Percentiles rank a stretch among this genome's conserved stretches.
Evolutionary conservation across 1,139 yeast species (phyloP).

Genomic region (Saccharomyces hybrid): DNA sequence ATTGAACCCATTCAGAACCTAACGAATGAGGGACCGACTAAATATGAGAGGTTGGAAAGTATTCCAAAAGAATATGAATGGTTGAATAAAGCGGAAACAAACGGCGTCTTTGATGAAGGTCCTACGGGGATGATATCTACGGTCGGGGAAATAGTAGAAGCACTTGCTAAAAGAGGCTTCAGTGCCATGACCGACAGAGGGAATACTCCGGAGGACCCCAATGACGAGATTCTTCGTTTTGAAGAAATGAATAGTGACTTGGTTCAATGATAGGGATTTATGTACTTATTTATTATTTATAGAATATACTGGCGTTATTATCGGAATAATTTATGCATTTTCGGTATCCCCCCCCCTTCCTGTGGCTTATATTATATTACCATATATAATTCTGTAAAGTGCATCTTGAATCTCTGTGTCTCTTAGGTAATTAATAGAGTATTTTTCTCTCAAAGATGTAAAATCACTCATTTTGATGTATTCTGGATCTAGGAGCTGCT

Average conservation of each 20-base stretch:
- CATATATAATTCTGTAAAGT: constrained; percentile 28
- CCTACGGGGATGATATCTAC: constrained; percentile 64
- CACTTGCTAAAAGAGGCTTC: constrained; percentile 20
- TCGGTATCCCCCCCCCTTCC: constrained; percentile 7
- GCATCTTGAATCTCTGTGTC: constrained; percentile 35
- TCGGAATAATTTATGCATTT: not conserved
- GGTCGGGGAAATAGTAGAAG: constrained; percentile 43
- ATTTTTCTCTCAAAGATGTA: constrained; percentile 20
- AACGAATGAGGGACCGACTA: not conserved
- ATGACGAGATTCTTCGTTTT: constrained; percentile 17
- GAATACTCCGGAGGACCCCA: constrained; percentile 6
- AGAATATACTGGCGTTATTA: constrained; percentile 1
- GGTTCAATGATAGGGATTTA: constrained; percentile 3
- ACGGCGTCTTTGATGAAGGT: constrained; percentile 56
- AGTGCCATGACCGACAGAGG: constrained; percentile 1
- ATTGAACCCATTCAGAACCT: not conserved
- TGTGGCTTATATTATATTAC: constrained; percentile 13
- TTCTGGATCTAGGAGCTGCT: constrained; percentile 31
- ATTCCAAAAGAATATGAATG: constrained; percentile 72
- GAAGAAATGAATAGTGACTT: constrained; percentile 15
- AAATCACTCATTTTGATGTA: constrained; percentile 30
- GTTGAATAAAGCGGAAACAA: constrained; percentile 43
- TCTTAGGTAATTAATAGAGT: constrained; percentile 21
- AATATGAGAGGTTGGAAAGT: constrained; percentile 8
- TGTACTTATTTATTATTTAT: constrained; percentile 1